Base-by-base conservation (phyloP, 257 asterid genomes). In the Pogostemon cablin region DNA sequence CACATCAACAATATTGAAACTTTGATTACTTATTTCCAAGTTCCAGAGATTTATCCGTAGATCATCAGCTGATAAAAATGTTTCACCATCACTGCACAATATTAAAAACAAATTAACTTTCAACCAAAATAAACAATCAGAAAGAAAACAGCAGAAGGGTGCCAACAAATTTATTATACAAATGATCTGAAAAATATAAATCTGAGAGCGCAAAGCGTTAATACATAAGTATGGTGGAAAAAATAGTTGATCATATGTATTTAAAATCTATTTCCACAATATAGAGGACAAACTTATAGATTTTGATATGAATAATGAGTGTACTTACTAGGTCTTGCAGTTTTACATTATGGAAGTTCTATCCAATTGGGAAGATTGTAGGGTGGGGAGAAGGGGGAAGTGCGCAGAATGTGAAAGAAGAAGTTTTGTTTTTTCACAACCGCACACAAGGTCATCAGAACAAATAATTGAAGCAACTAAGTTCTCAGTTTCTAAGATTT, bases 61-160 rank as follows among this genome's bases (percentile, higher is more conserved):
- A 79, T 90, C 97, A 79, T 90, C 97, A 73, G 97, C 96, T 70
- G 97, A 90, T 90, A 90, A 86, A 82, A 90, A 90, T 65, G 97
- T 90, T 80, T 90, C 96, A 69, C 96, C 96, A 72, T 90, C 97
- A 81, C 97, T 90, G 87, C 59, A 77, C 62, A 63, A 74, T 68
- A 82, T 74, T 17, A 38, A 62, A 64, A 44, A 58, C 68, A 72
- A 53, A 59, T 46, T 48, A 50, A 35, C 35, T 59, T 34, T 60
- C 42, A 44, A 67, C n/a, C 42, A 65, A 53, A 60, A 12, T 48
- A 40, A 76, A 37, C 32, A 32, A 67, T 53, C 46, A 67, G 9
- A 78, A 63, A 69, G 49, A 11, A 60, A 38, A 7, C 49, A 9
- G 63, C 49, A 60, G 8, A 73, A 69, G n/a, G 68, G 50, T 46